phyloP scores from a whole-genome alignment of 139 green algal genomes.

The Chlorella sorokiniana region DNA sequence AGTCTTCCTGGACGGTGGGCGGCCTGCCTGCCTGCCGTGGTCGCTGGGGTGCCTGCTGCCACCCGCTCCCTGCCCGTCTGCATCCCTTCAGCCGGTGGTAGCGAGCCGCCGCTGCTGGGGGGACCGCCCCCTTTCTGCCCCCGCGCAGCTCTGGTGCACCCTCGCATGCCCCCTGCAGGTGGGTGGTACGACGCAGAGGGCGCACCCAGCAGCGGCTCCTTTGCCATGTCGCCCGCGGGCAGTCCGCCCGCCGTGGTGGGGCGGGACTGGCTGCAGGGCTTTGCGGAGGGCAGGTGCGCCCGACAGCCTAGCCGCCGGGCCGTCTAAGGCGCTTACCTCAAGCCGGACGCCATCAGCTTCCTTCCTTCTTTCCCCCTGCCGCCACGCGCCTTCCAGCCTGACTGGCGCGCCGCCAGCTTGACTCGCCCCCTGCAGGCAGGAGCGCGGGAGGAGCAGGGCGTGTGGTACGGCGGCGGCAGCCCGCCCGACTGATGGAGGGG shows the following conservation, averaged over 20 bases:
- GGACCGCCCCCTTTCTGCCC: neutral
- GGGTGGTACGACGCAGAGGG: conserved; percentile 15
- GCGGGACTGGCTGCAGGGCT: neutral
- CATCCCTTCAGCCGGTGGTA: neutral
- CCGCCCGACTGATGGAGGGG: neutral
- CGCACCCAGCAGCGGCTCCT: neutral
- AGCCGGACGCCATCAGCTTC: neutral
- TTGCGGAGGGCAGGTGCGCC: neutral
- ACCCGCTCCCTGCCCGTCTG: no score
- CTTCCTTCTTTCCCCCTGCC: neutral
- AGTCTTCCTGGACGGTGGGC: conserved; percentile 24
- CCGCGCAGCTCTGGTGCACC: neutral
- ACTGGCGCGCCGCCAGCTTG: neutral
- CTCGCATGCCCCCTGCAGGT: neutral
- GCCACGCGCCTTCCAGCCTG: neutral
- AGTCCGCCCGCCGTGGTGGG: conserved; percentile 12
- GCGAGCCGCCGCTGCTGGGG: no score
- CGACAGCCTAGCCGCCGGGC: neutral
- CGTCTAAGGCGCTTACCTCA: neutral
- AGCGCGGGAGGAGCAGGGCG: neutral
- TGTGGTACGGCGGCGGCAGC: neutral
- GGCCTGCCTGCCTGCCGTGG: neutral
- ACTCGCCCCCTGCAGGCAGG: neutral
- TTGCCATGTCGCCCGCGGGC: conserved; percentile 20
- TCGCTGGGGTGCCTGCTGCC: neutral